phyloP scores from a whole-genome alignment of 352 stramenopile genomes.

The Saprolegnia parasitica region DNA sequence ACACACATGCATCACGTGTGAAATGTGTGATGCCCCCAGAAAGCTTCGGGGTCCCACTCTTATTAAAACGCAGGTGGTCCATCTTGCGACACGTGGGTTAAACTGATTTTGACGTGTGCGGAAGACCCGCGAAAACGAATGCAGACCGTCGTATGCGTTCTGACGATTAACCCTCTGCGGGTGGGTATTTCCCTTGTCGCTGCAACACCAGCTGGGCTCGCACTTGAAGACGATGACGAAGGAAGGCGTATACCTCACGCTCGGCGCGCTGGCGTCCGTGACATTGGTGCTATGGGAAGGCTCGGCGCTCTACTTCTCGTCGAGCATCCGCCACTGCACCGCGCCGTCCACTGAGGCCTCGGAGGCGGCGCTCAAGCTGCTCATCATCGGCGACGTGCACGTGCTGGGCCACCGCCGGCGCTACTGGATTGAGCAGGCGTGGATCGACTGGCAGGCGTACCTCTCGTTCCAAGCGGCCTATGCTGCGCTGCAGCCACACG shows the following conservation, averaged over 20 bases:
- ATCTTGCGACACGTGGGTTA: no score
- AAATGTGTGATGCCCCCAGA: no score
- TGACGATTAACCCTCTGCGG: no score
- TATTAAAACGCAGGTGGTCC: no score
- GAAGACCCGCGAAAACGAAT: no score
- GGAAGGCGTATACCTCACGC: not conserved
- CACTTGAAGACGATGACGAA: slow-evolving; percentile 6
- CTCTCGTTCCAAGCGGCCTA: slow-evolving; percentile 36
- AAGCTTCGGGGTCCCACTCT: no score
- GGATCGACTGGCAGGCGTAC: slow-evolving; percentile 66
- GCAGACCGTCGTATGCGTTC: no score
- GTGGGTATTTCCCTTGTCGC: no score
- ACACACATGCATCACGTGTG: no score
- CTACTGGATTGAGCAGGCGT: slow-evolving; percentile 48
- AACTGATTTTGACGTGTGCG: no score
- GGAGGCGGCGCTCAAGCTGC: slow-evolving; percentile 22
- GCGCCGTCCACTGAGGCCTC: slow-evolving; percentile 6
- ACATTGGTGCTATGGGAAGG: slow-evolving; percentile 6
- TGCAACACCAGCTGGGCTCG: not conserved
- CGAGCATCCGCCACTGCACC: slow-evolving; percentile 10
- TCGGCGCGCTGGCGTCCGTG: not conserved
- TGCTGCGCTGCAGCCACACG: slow-evolving; percentile 45
- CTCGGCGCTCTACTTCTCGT: slow-evolving; percentile 20
- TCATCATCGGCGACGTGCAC: slow-evolving; percentile 71
- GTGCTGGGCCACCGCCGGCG: slow-evolving; percentile 63